phyloP scores from a whole-genome alignment of 805 yeast species.

The Hanseniaspora pseudoguilliermondii region DNA sequence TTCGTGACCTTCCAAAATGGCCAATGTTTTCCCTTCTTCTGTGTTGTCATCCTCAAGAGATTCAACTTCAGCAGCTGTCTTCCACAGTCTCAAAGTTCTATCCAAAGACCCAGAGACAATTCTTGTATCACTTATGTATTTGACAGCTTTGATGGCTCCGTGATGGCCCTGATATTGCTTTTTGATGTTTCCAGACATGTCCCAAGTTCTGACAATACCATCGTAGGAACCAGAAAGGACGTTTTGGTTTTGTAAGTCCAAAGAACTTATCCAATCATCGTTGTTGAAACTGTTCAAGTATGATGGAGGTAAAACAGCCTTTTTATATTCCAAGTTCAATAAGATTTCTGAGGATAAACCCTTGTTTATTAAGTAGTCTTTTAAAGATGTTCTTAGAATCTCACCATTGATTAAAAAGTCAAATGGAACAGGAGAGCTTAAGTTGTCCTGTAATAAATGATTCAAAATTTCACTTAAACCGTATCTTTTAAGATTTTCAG shows the following conservation, averaged over 20 bases:
- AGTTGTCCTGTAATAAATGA: slow-evolving; percentile 49
- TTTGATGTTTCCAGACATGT: slow-evolving; percentile 64
- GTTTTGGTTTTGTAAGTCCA: slow-evolving; percentile 32
- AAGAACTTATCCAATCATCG: slow-evolving; percentile 89
- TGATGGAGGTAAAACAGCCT: slow-evolving; percentile 90
- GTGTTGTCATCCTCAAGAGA: slow-evolving; percentile 36
- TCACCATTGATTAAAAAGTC: slow-evolving; percentile 85
- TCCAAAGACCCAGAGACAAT: slow-evolving; percentile 81
- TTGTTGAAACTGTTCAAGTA: slow-evolving; percentile 75
- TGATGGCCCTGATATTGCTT: slow-evolving; percentile 79
- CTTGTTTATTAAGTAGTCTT: slow-evolving; percentile 60
- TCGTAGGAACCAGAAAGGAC: slow-evolving; percentile 87
- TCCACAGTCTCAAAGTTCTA: slow-evolving; percentile 81
- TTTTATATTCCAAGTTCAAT: slow-evolving; percentile 72
- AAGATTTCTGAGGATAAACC: slow-evolving; percentile 76
- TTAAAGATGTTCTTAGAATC: slow-evolving; percentile 61
- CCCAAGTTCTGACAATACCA: slow-evolving; percentile 85
- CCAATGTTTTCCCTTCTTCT: slow-evolving; percentile 63
- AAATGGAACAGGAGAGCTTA: slow-evolving; percentile 55
- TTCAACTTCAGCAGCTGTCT: slow-evolving; percentile 35
- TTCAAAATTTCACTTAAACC: slow-evolving; percentile 93
- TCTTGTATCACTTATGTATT: slow-evolving; percentile 63
- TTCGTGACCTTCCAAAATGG: slow-evolving; percentile 79
- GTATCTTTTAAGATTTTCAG: slow-evolving; percentile 70
- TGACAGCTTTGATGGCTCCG: slow-evolving; percentile 71